Evolutionary conservation across 2,329 filamentous ascomycete species (phyloP).

Genomic region (Xylaria sp.): DNA sequence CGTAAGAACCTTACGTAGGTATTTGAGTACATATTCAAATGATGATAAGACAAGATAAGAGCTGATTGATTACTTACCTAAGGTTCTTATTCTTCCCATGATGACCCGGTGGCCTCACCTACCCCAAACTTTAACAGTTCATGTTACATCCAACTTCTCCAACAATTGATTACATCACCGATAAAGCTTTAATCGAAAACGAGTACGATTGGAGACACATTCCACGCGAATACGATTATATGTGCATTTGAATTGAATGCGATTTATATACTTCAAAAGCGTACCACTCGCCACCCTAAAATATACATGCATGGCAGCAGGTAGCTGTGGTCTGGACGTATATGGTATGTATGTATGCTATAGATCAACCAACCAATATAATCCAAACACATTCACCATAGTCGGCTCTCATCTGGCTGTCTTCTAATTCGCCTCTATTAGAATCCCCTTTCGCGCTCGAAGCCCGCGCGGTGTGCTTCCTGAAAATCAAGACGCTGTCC

Average conservation of each 20-base stretch:
- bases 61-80: not conserved
- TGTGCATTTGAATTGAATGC: conserved; percentile 12
- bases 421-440: conserved; percentile 4
- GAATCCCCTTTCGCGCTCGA: not conserved
- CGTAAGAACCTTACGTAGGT: not conserved
- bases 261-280: conserved; percentile 17
- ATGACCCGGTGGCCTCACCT: too few relatives aligned
- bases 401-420: not conserved
- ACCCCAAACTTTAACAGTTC: not conserved
- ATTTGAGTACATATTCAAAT: not conserved
- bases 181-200: conserved; percentile 5
- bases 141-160: not conserved
- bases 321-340: conserved; percentile 7
- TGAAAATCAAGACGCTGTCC: not conserved
- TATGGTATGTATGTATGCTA: not conserved
- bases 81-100: not conserved
- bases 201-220: conserved; percentile 18
- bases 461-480: not conserved
- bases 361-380: not conserved
- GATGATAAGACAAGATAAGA: not conserved
- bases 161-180: not conserved
- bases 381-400: not conserved
- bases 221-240: conserved; percentile 15
- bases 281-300: conserved; percentile 18
- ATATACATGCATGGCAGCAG: conserved; percentile 24